Base-by-base conservation (phyloP, 2,329 filamentous ascomycete species). In the Xylariaceae sp. region DNA sequence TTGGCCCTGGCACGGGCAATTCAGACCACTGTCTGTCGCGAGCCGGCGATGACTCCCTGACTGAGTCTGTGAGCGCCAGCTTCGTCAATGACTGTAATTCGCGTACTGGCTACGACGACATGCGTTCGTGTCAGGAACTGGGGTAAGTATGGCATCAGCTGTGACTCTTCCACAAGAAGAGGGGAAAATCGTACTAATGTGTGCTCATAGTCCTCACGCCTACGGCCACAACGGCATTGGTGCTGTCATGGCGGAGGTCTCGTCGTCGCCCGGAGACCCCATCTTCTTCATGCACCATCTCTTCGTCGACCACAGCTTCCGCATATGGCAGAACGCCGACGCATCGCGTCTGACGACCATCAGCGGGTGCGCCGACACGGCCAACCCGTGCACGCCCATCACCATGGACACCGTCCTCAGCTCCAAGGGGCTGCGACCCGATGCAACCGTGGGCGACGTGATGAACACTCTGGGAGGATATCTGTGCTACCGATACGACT, bases 181-280 rank as follows among this genome's bases (percentile, higher is more conserved):
- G 9, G n/a, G n/a, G 26, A 9, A 29, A 29, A 9, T n/a, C n/a
- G n/a, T 29, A n/a, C 9, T 29, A 29, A 9, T 9, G 26, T 19
- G 6, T 19, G n/a, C 4, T 29, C 32, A 3, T 17, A 64, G 60
- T 7, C 61, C 61, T 1, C 62, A 64, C 50, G 62, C 53, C 1
- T 64, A 64, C 42, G 60, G 60, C 33, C 62, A 65, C 47, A 62
- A 64, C 47, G 60, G 62, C 18, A 49, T 64, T 31, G 62, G 62
- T 34, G 61, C 58, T 8, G 56, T 63, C 41, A 65, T 65, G 62
- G 50, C 55, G 1, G 59, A 62, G 18, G 60, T 65, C 2, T 51
- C 59, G 2, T 52, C 57, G 3, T 62, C 61, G 3, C 57, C 61
- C 13, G 56, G 59, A 26, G 63, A 65, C 44, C 63, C 62, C 2